phyloP scores from a whole-genome alignment of 192 early-diverging fungal species.

The Phlyctochytrium bullatum region DNA sequence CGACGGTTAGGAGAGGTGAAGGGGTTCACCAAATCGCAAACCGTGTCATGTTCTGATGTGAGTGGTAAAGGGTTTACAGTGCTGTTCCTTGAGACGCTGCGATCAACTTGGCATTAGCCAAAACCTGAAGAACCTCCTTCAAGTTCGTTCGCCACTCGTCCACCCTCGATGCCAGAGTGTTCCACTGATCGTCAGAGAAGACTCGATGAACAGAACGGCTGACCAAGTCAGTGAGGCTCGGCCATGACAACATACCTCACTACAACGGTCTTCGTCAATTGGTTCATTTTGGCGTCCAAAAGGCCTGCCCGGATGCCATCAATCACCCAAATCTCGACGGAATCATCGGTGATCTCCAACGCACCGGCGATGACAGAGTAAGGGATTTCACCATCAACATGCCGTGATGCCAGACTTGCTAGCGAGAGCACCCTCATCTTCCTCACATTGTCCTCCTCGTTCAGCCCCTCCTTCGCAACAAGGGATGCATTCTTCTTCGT shows the following conservation, averaged over 20 bases:
- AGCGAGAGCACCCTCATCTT: conserved; percentile 90
- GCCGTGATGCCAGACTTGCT: conserved; percentile 70
- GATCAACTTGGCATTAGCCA: conserved; percentile 42
- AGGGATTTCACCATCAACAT: conserved; percentile 62
- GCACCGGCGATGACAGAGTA: conserved; percentile 73
- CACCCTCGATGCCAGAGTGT: conserved; percentile 63
- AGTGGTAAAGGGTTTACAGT: no score
- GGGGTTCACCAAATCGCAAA: no score
- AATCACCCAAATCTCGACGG: conserved; percentile 96
- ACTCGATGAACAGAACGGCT: conserved; percentile 81
- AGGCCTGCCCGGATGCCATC: conserved; percentile 87
- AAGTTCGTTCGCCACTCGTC: conserved; percentile 79
- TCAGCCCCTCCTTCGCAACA: conserved; percentile 53
- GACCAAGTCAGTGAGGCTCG: background rate
- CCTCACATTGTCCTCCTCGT: conserved; percentile 52
- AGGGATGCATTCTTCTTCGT: conserved; percentile 50
- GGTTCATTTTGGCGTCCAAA: conserved; percentile 93
- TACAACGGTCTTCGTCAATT: conserved; percentile 75
- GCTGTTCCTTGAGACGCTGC: conserved; percentile 8
- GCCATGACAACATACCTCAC: conserved; percentile 42
- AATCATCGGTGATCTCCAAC: conserved; percentile 69
- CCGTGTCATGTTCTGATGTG: no score
- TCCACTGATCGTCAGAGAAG: conserved; percentile 84
- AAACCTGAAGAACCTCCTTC: conserved; percentile 77
- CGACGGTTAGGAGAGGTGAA: no score